Evolutionary conservation across 164 flowering plant genomes (phyloP).

Genomic region (Buxus sempervirens): DNA sequence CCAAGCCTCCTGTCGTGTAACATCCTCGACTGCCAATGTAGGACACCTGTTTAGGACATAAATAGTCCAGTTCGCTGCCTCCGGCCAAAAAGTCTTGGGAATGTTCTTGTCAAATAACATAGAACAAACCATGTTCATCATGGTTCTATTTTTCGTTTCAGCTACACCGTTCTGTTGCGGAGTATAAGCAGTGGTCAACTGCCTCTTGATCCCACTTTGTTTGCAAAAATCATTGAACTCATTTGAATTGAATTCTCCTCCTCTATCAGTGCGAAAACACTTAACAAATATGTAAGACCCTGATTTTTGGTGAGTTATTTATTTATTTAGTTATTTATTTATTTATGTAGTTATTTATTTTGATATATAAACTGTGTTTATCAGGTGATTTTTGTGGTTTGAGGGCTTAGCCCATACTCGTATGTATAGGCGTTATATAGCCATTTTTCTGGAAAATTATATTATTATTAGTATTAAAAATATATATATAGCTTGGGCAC

Average conservation of each 20-base stretch:
- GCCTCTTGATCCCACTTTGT: constrained; percentile 10
- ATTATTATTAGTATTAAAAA: too few species aligned
- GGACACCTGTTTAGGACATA: constrained; percentile 14
- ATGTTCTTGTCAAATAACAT: constrained; percentile 8
- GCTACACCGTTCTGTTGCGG: constrained; percentile 18
- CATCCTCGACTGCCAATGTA: constrained; percentile 8
- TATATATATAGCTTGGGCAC: too few species aligned
- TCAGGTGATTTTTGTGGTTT: too few species aligned
- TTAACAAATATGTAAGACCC: too few species aligned
- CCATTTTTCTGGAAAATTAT: too few species aligned
- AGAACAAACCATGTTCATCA: constrained; percentile 6
- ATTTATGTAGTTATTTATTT: too few species aligned
- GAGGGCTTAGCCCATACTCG: too few species aligned
- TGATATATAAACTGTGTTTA: too few species aligned
- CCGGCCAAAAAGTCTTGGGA: constrained; percentile 13
- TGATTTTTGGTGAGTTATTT: too few species aligned
- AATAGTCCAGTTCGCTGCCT: constrained; percentile 10
- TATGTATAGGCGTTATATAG: too few species aligned
- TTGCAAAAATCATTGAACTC: constrained; percentile 9
- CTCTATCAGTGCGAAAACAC: constrained; percentile 9
- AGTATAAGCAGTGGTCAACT: constrained; percentile 7
- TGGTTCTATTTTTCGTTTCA: constrained; percentile 6
- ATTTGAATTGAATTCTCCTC: constrained; percentile 15
- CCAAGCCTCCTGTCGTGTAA: constrained; percentile 12
- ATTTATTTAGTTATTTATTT: too few species aligned